phyloP scores from a whole-genome alignment of 164 flowering plant genomes.

The Macadamia tetraphylla region DNA sequence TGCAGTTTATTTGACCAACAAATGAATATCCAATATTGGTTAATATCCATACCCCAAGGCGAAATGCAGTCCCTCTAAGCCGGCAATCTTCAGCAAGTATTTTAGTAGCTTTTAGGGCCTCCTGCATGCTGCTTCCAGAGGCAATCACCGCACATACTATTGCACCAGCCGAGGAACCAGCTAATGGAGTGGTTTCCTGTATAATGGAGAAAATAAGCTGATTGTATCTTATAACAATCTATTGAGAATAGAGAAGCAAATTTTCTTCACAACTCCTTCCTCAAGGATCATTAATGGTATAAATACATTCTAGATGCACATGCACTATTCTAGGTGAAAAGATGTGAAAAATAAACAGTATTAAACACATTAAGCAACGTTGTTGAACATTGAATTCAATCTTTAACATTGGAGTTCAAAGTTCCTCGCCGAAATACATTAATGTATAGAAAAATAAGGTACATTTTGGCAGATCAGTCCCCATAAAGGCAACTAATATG shows the following conservation, averaged over 20 bases:
- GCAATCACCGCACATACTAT: constrained; percentile 92
- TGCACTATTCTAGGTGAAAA: too few species aligned
- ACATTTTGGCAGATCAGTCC: neutral
- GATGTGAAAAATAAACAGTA: too few species aligned
- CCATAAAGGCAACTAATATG: too few species aligned
- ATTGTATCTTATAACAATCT: neutral
- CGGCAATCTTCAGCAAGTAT: constrained; percentile 82
- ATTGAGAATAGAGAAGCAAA: neutral
- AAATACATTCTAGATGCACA: too few species aligned
- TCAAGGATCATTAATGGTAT: too few species aligned
- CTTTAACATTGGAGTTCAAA: too few species aligned
- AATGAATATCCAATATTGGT: neutral
- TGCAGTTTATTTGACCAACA: neutral
- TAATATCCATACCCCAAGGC: constrained; percentile 73
- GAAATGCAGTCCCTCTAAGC: constrained; percentile 82
- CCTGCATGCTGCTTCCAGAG: constrained; percentile 81
- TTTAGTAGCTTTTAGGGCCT: constrained; percentile 75
- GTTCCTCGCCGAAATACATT: too few species aligned
- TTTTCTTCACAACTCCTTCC: too few species aligned
- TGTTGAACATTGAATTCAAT: too few species aligned
- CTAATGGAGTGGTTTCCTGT: constrained; percentile 92
- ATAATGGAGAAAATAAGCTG: constrained; percentile 6
- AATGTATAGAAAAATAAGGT: neutral
- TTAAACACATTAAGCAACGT: too few species aligned
- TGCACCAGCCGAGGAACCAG: constrained; percentile 99